Evolutionary conservation across 768 basidiomycete genomes (phyloP).

Genomic region (Pleurotus tuoliensis): DNA sequence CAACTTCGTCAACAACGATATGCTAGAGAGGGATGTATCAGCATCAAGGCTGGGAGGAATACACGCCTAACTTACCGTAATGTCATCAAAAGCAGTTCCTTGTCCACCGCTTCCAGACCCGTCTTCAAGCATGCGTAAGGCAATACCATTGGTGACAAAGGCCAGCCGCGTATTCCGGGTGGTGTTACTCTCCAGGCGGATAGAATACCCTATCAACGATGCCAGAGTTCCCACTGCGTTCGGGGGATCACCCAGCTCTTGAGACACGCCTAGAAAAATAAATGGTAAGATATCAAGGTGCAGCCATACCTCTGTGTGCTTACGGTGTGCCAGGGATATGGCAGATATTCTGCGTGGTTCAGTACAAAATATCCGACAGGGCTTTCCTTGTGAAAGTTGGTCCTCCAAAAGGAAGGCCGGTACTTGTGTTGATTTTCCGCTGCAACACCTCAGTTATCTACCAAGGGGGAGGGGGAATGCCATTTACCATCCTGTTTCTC

Average conservation of each 20-base stretch:
- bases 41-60: conserved; percentile 4
- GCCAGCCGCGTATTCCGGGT: conserved; percentile 74
- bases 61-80: conserved; percentile 60
- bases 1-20: conserved; percentile 91
- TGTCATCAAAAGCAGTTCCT: conserved; percentile 86
- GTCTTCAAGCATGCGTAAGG: conserved; percentile 93
- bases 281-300: background rate
- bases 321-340: conserved; percentile 88
- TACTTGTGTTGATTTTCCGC: conserved; percentile 96
- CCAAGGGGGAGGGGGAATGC: conserved; percentile 3
- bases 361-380: conserved; percentile 91
- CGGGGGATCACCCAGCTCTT: conserved; percentile 83
- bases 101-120: conserved; percentile 65
- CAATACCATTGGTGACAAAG: conserved; percentile 93
- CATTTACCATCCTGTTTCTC: conserved; percentile 39
- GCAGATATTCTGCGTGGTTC: conserved; percentile 96
- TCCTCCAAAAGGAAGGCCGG: conserved; percentile 93
- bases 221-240: conserved; percentile 70
- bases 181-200: conserved; percentile 86
- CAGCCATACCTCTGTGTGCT: conserved; percentile 10
- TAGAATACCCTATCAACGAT: conserved; percentile 92
- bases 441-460: conserved; percentile 24
- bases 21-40: conserved; percentile 44
- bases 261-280: conserved; percentile 59
- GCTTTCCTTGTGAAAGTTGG: conserved; percentile 71